A percentile compares a stretch with the other conserved stretches of the same genome.
phyloP scores from a whole-genome alignment of 257 asterid species.

The Lycium barbarum region DNA sequence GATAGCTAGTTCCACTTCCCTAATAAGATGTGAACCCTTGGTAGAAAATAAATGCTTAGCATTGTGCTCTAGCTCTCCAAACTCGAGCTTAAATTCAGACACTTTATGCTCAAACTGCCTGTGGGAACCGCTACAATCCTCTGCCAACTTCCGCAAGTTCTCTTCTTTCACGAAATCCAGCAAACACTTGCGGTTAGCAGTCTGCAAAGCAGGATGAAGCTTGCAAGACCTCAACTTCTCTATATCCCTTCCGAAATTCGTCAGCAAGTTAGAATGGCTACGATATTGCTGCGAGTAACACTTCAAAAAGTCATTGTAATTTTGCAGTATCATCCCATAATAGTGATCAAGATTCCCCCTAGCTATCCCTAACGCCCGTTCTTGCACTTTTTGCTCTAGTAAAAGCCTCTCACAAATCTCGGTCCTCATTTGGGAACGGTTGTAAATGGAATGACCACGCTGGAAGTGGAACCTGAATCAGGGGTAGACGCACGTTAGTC shows the following conservation, averaged over 20 bases:
- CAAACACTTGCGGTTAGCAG: conserved; percentile 69
- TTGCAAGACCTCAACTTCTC: conserved; percentile 78
- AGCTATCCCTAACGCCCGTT: conserved; percentile 89
- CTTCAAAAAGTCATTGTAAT: conserved; percentile 72
- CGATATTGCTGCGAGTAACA: conserved; percentile 84
- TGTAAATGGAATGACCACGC: conserved; percentile 73
- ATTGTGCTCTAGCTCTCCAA: conserved; percentile 80
- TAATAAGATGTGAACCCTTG: conserved; percentile 69
- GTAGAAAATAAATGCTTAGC: conserved; percentile 74
- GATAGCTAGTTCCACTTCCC: conserved; percentile 71
- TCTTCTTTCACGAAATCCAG: conserved; percentile 93
- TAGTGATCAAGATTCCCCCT: conserved; percentile 83
- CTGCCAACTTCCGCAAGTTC: conserved; percentile 74
- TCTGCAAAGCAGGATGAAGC: conserved; percentile 74
- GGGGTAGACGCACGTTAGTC: too few species aligned
- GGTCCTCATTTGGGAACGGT: conserved; percentile 59
- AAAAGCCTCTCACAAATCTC: conserved; percentile 69
- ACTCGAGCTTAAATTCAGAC: conserved; percentile 81
- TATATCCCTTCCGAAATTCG: conserved; percentile 78
- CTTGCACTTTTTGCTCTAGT: conserved; percentile 93
- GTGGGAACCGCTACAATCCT: conserved; percentile 85
- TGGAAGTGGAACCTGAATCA: conserved; percentile 87
- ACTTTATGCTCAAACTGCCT: conserved; percentile 94
- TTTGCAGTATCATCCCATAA: conserved; percentile 78
- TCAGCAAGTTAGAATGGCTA: conserved; percentile 67